Percentiles rank a stretch among this genome's conserved stretches.
These are phyloP conservation scores for Hymenoscyphus repandus DNA, from an alignment of 2,329 filamentous ascomycete genomes.

Conservation along the genomic window DNA sequence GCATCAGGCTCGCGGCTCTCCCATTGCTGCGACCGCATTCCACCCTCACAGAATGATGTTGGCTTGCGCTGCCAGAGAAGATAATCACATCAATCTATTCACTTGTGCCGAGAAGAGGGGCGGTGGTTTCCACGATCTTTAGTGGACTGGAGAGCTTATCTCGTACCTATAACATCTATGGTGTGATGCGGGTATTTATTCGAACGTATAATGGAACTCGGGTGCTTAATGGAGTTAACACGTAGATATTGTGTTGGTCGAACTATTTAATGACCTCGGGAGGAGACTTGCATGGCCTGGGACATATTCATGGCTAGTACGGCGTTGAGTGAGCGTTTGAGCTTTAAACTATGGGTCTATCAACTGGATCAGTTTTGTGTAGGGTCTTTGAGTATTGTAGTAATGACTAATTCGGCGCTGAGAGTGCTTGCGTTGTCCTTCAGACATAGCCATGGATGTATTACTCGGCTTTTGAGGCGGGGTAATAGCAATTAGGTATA, in stretches of 20 bases:
- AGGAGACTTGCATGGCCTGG: not conserved
- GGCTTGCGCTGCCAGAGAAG: constrained; percentile 78
- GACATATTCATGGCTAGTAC: not conserved
- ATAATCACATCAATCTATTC: constrained; percentile 87
- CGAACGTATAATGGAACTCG: too few species aligned
- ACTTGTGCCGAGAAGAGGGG: constrained; percentile 53
- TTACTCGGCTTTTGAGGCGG: not conserved
- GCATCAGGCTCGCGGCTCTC: constrained; percentile 70
- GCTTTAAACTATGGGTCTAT: too few species aligned
- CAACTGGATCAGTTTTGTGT: too few species aligned
- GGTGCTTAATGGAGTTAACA: too few species aligned
- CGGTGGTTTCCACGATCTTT: not conserved
- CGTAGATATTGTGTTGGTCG: not conserved
- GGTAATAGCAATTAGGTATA: too few species aligned
- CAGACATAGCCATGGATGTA: too few species aligned
- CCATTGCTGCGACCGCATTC: constrained; percentile 87
- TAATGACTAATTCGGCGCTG: constrained; percentile 7
- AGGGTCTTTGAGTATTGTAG: constrained; percentile 2
- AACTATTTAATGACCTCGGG: not conserved
- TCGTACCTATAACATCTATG: not conserved
- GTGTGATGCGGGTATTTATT: too few species aligned
- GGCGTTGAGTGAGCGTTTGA: too few species aligned
- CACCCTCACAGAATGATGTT: constrained; percentile 92
- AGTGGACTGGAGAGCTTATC: not conserved
- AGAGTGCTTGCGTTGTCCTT: too few species aligned